Evolutionary conservation across 2,329 filamentous ascomycete species (phyloP), one percentile per base, ranked within the genome.

Genomic region (Botryotinia convoluta): DNA sequence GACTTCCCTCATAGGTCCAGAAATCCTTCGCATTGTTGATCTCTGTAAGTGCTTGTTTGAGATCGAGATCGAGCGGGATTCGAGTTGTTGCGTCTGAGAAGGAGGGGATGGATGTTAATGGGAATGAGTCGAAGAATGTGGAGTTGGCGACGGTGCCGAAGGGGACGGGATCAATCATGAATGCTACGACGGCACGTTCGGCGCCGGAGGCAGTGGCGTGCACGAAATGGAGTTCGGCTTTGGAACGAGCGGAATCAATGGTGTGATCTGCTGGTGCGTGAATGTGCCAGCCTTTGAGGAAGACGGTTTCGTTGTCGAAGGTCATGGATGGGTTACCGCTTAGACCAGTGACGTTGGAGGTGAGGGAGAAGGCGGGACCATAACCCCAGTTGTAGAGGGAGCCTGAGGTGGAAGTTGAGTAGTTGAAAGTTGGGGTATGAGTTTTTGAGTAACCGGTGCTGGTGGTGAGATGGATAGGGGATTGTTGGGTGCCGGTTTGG

Each of bases 261-360:
- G 82, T 81, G 77, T 87, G 86, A 73, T 87, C 86, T 8, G 85
- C 84, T 0, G 86, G 86, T 0, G 84, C 77, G 76, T 87, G 86
- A 67, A 86, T 84, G 79, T 87, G 86, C 85, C 85, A 87, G 64
- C 85, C 84, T 59, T 80, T 82, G 14, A 87, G 80, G 77, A 85
- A 87, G 35, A 84, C 81, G 1, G 83, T 86, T 74, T 83, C 79
- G 77, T 85, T 83, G 70, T 86, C 84, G 77, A 83, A 86, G 2
- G 79, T 82, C 73, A 87, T 79, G 62, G 81, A 81, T 4, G 85
- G 84, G 42, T 83, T 80, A 1, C 75, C 77, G 8, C 81, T 83
- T 74, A 83, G 51, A 20, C 60, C 29, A 9, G 51, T 61, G 26
- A 18, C 83, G 44, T 82, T 77, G 37, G 76, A 80, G 29, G 80